Evolutionary conservation across 805 yeast genomes (phyloP), one percentile per base, ranked within the genome.

Genomic region (Saturnispora galanensis): DNA sequence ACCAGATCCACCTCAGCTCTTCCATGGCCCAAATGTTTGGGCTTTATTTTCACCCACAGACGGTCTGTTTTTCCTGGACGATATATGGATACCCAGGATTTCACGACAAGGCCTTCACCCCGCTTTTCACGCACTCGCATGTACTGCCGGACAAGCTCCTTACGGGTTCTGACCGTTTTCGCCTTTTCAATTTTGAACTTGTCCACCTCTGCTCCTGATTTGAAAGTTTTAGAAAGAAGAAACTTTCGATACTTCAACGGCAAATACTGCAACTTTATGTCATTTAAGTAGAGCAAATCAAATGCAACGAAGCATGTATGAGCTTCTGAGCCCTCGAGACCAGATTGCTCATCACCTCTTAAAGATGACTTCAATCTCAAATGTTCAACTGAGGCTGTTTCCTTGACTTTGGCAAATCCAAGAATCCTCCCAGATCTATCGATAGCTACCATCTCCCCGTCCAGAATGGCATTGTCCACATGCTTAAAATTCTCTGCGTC

Each of bases 401-500:
- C 70, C 56, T 84, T 84, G 28, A 93, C 72, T 1, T 84, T 73
- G 0, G 95, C 94, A 65, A 86, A 86, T 0, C 96, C 95, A 17
- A 88, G 1, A 65, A 64, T 31, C 73, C 58, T 46, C 69, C 63
- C 38, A 61, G 42, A 39, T 4, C 29, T 66, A 60, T 89, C 96
- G 72, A 77, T 88, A 0, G 94, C 86, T 2, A 90, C 79, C 90
- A 90, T 85, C 61, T 90, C 98, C 0, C 97, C 97, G 63, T 90
- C 98, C 4, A 90, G 56, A 5, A 83, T 69, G 17, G 71, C 63
- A 34, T 51, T 60, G 8, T 57, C 47, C 8, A 71, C 52, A 3
- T 42, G 37, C 13, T 41, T 48, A 41, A 64, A 67, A 50, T 51
- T 62, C 1, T 44, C 58, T 7, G 30, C 16, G 6, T 59, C 57